Conservation (phyloP, 805 yeast species). For the Lipomyces spencermartinsiae region DNA sequence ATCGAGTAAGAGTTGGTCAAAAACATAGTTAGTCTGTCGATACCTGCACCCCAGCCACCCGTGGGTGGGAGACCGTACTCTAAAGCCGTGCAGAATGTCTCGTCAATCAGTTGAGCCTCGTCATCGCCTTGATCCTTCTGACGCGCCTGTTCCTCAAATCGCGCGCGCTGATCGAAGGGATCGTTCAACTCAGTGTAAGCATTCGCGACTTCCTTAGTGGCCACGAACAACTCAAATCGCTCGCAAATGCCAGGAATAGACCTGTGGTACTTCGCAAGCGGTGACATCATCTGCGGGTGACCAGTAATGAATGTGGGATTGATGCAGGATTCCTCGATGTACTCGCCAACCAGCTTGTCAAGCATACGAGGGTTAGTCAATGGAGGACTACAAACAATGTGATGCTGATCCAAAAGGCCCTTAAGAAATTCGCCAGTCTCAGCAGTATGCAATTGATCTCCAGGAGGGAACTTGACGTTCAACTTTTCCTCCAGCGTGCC, state of each 20-base stretch:
- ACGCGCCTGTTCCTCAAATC: constrained; percentile 98
- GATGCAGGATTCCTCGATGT: constrained; percentile 85
- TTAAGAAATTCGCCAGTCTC: constrained; percentile 93
- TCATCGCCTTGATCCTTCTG: constrained; percentile 99
- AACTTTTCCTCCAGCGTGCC: constrained; percentile 89
- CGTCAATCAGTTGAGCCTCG: constrained; percentile 96
- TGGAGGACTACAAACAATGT: constrained; percentile 88
- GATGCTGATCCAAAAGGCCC: constrained; percentile 74
- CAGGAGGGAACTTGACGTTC: constrained; percentile 91
- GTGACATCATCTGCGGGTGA: constrained; percentile 99
- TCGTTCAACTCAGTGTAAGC: constrained; percentile 99
- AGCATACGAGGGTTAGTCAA: constrained; percentile 98
- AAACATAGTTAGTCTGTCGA: constrained; percentile 97
- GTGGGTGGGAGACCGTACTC: constrained; percentile 99
- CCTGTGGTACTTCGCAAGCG: constrained; percentile 96
- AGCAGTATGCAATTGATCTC: constrained; percentile 90
- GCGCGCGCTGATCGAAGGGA: constrained; percentile 96
- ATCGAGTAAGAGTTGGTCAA: constrained; percentile 94
- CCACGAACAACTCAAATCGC: constrained; percentile 97
- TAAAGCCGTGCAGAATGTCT: constrained; percentile 94
- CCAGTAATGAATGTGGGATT: constrained; percentile 98
- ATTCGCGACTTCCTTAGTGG: constrained; percentile 96
- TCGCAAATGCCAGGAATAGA: constrained; percentile 93
- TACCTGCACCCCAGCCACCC: constrained; percentile 99
- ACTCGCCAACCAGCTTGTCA: constrained; percentile 96